Percentiles rank a stretch among this genome's conserved stretches.
Evolutionary conservation across 345 rosid species (phyloP).

Genomic region (Rhodamnia rubescens): DNA sequence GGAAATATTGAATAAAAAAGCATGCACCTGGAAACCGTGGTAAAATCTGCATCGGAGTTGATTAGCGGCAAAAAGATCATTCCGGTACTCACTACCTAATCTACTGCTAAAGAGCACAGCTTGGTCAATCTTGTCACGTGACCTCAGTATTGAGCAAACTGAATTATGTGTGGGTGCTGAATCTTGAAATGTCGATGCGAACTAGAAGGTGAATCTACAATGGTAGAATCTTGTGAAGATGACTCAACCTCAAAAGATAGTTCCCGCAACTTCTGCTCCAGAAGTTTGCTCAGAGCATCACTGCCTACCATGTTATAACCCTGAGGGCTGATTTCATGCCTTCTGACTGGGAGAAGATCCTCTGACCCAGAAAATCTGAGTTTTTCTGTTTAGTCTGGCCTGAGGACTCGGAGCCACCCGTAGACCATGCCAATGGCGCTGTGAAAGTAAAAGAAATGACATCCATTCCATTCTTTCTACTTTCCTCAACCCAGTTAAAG

Average conservation of each 20-base stretch:
- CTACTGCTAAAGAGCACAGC: constrained; percentile 2
- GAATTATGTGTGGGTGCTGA: constrained; percentile 4
- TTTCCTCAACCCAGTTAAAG: constrained; percentile 38
- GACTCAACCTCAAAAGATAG: constrained; percentile 46
- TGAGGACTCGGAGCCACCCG: constrained; percentile 21
- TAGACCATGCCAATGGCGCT: constrained; percentile 46
- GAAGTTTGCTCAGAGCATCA: constrained; percentile 69
- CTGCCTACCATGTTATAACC: constrained; percentile 59
- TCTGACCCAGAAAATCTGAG: constrained; percentile 26
- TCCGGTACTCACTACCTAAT: constrained; percentile 4
- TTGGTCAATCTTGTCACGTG: constrained; percentile 7
- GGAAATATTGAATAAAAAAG: not conserved
- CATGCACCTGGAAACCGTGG: constrained; percentile 37
- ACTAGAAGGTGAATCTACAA: constrained; percentile 17
- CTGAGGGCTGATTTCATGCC: constrained; percentile 31
- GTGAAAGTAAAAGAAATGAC: constrained; percentile 79
- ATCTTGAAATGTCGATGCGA: constrained; percentile 20
- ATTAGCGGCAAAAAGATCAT: constrained; percentile 14
- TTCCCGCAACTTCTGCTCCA: constrained; percentile 83
- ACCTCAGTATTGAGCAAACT: constrained; percentile 2
- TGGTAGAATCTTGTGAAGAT: constrained; percentile 29
- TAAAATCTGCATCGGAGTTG: constrained; percentile 12
- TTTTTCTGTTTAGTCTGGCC: constrained; percentile 17
- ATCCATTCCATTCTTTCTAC: constrained; percentile 59
- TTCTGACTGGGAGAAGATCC: constrained; percentile 35